Conservation (phyloP, 108 stramenopile species). For the Skeletonema potamos region DNA sequence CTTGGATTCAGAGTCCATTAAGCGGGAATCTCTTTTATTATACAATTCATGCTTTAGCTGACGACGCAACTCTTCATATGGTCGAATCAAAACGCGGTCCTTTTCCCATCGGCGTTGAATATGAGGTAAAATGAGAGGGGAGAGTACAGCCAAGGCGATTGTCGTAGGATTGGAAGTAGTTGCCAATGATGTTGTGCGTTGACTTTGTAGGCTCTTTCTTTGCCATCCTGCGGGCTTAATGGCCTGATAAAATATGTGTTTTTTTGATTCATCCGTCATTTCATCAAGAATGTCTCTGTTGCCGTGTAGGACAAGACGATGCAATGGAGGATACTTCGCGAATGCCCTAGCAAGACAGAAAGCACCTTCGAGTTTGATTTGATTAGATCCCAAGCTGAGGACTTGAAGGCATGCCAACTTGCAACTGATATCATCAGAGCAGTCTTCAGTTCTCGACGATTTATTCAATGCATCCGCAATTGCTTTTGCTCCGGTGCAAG, state of each 20-base stretch:
- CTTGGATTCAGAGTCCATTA: conserved; percentile 2
- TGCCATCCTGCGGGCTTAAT: conserved; percentile 14
- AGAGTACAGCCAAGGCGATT: conserved; percentile 5
- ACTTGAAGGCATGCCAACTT: conserved; percentile 21
- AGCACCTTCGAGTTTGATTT: conserved; percentile 9
- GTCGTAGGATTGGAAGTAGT: not conserved
- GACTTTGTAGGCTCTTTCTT: not conserved
- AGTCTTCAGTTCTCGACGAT: not conserved
- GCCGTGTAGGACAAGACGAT: conserved; percentile 27
- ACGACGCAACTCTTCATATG: conserved; percentile 11
- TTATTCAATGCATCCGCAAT: conserved; percentile 12
- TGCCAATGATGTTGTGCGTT: not conserved
- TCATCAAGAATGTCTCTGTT: not conserved
- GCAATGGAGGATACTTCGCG: conserved; percentile 8
- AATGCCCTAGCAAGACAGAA: conserved; percentile 14
- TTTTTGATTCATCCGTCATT: not conserved
- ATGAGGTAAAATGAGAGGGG: conserved; percentile 13
- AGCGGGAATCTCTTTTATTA: conserved; percentile 8
- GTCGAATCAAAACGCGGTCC: conserved; percentile 26
- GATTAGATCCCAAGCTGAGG: conserved; percentile 31
- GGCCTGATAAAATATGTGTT: conserved; percentile 1
- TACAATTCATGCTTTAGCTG: conserved; percentile 9
- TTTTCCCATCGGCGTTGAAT: conserved; percentile 13
- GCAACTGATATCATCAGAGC: not conserved
- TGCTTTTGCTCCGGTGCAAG: conserved; percentile 12